Conservation (phyloP, 164 flowering plant species). For the grape (Vitis vinifera) region ASM3070453v1 NC_081818.1:30247501-30248000, state of each 20-base stretch:
- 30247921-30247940: not conserved
- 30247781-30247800: constrained; percentile 78
- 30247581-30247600: too few species aligned
- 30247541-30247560: too few species aligned
- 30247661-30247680: constrained; percentile 63
- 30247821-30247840: constrained; percentile 7
- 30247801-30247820: constrained; percentile 77
- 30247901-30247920: not conserved
- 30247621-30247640: not conserved
- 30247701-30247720: constrained; percentile 73
- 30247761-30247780: constrained; percentile 81
- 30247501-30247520: too few species aligned
- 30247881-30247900: not conserved
- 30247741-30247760: constrained; percentile 76
- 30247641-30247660: constrained; percentile 48
- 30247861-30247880: not conserved
- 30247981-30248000: too few species aligned
- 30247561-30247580: too few species aligned
- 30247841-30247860: not conserved
- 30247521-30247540: too few species aligned
- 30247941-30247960: not conserved
- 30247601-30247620: too few species aligned
- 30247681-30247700: constrained; percentile 91
- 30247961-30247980: not conserved
- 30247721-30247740: constrained; percentile 74